A percentile compares a stretch with the other conserved stretches of the same genome.
Conservation (phyloP, 805 yeast genomes). For the Wickerhamiella brachini region DNA sequence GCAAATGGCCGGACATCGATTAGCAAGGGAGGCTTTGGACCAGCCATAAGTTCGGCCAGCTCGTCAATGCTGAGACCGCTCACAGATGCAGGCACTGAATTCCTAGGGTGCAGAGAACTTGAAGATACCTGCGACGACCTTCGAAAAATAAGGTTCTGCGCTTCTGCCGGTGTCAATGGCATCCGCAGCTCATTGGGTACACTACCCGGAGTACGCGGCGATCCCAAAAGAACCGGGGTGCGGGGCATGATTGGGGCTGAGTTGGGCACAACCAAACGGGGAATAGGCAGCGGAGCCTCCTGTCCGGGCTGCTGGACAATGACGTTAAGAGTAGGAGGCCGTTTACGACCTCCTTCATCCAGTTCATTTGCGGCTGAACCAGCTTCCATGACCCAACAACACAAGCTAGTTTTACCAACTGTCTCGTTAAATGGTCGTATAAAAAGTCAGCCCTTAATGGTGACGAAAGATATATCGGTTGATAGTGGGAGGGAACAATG, state of each 20-base stretch:
- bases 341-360: background rate
- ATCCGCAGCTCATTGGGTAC: background rate
- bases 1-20: conserved; percentile 75
- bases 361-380: background rate
- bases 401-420: background rate
- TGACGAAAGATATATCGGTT: background rate
- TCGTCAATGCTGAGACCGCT: background rate
- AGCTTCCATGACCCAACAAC: background rate
- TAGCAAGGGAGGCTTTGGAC: conserved; percentile 25
- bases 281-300: background rate
- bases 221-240: background rate
- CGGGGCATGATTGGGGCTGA: background rate
- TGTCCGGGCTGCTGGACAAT: background rate
- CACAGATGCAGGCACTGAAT: conserved; percentile 5
- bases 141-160: background rate
- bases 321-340: background rate
- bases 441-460: background rate
- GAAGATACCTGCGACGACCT: background rate
- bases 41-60: background rate
- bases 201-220: background rate
- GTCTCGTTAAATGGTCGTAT: background rate
- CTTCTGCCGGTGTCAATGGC: conserved; percentile 7
- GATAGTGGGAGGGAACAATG: background rate
- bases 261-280: background rate
- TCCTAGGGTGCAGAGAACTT: conserved; percentile 5